Evolutionary conservation across 2,329 filamentous ascomycete species (phyloP), one percentile per base, ranked within the genome.

Genomic region (Ophidiomyces ophidiicola): DNA sequence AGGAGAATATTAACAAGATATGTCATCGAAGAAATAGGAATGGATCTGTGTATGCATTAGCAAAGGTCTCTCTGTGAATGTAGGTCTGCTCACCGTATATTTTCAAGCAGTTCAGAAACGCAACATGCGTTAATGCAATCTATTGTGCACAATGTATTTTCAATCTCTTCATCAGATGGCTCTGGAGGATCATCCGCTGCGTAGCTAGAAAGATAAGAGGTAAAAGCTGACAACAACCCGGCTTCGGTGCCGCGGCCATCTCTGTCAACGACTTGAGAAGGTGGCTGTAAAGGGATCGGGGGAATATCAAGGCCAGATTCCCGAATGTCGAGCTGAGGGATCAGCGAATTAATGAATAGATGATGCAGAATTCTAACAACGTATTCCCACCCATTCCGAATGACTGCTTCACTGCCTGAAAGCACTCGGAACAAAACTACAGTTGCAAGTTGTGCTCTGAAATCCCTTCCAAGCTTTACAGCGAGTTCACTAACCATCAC

Each of bases 401-500:
- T 78, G 3, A 84, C 70, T 34, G 71, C 66, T 61, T 96, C 90
- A 51, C 84, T 92, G 28, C 83, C 83, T 41, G 80, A 81, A 38
- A 96, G 76, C 15, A 98, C 82, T 26, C 86, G 77, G 70, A 98
- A 98, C 19, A 98, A 68, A n/a, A 98, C 84, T 37, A 96, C 76
- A 5, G 85, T 94, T 5, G 90, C 88, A 39, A 98, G 69, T 57
- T 98, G 88, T 25, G 88, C 88, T 54, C 87, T 80, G 61, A 92
- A 88, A 58, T 98, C 85, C 48, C 88, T 74, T 28, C 90, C 90
- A 54, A 98, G 85, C 55, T 92, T 87, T 44, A 98, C 90, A 32
- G 92, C 88, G 46, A 94, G 77, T 66, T 96, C 88, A 57, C 88
- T 96, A 49, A 98, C 92, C 90, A 98, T 98, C 41, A 98, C 85